Percentiles rank a stretch among this genome's conserved stretches.
These are phyloP conservation scores for Venustampulla echinocandica DNA, from an alignment of 495 filamentous ascomycete genomes.

Conservation along the genomic window DNA sequence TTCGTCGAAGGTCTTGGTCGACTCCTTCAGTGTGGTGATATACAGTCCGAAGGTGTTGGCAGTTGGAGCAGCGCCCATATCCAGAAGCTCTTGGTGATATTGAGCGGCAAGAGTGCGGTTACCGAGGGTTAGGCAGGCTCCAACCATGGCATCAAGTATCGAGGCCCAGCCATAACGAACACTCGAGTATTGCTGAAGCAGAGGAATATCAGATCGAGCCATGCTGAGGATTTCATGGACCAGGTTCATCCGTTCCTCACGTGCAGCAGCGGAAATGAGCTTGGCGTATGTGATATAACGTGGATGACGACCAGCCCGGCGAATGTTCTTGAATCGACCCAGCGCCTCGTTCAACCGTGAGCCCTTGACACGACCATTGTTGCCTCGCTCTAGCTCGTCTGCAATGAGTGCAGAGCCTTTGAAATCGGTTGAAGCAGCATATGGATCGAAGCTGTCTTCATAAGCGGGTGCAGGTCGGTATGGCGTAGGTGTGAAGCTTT, in stretches of 20 bases:
- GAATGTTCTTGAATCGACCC: slow-evolving; percentile 80
- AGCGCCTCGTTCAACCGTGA: slow-evolving; percentile 74
- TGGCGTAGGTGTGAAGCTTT: slow-evolving; percentile 19
- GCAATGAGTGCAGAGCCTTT: slow-evolving; percentile 84
- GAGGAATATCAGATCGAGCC: slow-evolving; percentile 79
- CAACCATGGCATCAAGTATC: slow-evolving; percentile 93
- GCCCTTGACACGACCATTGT: slow-evolving; percentile 53
- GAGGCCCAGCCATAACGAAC: slow-evolving; percentile 92
- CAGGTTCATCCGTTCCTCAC: slow-evolving; percentile 66
- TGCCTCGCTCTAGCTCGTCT: slow-evolving; percentile 67
- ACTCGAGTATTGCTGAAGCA: slow-evolving; percentile 67
- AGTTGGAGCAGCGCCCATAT: slow-evolving; percentile 81
- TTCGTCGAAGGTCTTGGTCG: slow-evolving; percentile 94
- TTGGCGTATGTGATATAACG: slow-evolving; percentile 94
- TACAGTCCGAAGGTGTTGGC: slow-evolving; percentile 97
- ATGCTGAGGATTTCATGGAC: slow-evolving; percentile 81
- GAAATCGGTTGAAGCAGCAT: slow-evolving; percentile 81
- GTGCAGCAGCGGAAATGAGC: slow-evolving; percentile 82
- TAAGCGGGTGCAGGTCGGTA: slow-evolving; percentile 31
- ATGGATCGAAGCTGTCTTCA: slow-evolving; percentile 82
- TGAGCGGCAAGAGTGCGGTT: slow-evolving; percentile 68
- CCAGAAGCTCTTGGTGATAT: slow-evolving; percentile 82
- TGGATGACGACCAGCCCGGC: slow-evolving; percentile 81
- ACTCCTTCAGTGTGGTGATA: slow-evolving; percentile 95
- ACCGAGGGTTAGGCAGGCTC: slow-evolving; percentile 78